phyloP scores from a whole-genome alignment of 495 filamentous ascomycete species.

The Physcia stellaris region DNA sequence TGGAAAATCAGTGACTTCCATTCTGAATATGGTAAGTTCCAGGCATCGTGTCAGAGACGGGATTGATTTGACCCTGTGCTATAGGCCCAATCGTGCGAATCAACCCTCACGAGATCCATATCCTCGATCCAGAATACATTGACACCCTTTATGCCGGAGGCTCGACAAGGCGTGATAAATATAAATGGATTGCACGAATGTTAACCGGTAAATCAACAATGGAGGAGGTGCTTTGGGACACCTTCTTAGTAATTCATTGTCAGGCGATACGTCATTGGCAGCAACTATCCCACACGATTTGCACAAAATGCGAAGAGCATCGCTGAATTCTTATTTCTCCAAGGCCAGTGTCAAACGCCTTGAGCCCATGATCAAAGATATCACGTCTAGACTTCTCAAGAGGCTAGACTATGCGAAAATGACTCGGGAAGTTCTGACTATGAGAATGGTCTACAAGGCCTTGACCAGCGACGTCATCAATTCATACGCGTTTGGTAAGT shows the following conservation, averaged over 20 bases:
- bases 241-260: too few relatives aligned
- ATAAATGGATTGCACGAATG: not conserved
- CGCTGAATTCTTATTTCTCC: not conserved
- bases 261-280: too few relatives aligned
- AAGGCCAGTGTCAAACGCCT: not conserved
- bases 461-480: conserved; percentile 26
- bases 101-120: conserved; percentile 30
- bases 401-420: conserved; percentile 14
- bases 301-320: not conserved
- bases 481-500: conserved; percentile 12
- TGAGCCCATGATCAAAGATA: not conserved
- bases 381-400: conserved; percentile 15
- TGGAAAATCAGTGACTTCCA: not conserved
- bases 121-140: conserved; percentile 27
- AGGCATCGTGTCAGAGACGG: not conserved
- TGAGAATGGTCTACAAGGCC: conserved; percentile 20
- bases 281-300: too few relatives aligned
- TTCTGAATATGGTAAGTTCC: not conserved
- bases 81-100: conserved; percentile 30
- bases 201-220: not conserved
- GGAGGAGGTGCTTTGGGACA: too few relatives aligned
- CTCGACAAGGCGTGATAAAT: not conserved
- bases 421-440: conserved; percentile 14
- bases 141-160: conserved; percentile 16
- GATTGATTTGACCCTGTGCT: not conserved